Evolutionary conservation across 495 filamentous ascomycete genomes (phyloP).

Genomic region (Penicillium lagena): DNA sequence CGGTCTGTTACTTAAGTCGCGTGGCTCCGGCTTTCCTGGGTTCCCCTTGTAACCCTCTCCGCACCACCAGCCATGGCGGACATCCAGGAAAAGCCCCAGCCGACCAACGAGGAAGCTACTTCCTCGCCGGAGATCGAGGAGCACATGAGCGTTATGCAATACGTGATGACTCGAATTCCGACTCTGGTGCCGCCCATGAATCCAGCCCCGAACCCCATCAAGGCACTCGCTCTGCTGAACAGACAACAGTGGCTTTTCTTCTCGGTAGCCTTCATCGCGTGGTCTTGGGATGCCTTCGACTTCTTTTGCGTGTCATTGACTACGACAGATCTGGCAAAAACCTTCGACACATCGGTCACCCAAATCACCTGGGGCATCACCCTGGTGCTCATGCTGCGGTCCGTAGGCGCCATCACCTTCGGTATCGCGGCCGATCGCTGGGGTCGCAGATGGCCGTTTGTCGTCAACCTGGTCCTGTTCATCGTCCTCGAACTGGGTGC

Average conservation of each 20-base stretch:
- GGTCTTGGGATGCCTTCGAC: constrained; percentile 86
- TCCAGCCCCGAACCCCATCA: constrained; percentile 74
- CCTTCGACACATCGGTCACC: constrained; percentile 59
- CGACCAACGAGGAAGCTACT: not conserved
- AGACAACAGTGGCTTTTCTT: constrained; percentile 83
- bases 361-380: constrained; percentile 93
- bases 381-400: constrained; percentile 78
- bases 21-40: too few species aligned
- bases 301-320: constrained; percentile 88
- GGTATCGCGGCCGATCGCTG: constrained; percentile 78
- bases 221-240: constrained; percentile 60
- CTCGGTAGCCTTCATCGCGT: constrained; percentile 60
- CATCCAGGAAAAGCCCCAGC: not conserved
- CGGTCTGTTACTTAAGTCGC: too few species aligned
- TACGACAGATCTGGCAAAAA: constrained; percentile 56
- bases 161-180: constrained; percentile 64
- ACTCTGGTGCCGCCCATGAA: constrained; percentile 72
- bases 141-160: constrained; percentile 51
- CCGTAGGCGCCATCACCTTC: constrained; percentile 84
- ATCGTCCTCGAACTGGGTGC: constrained; percentile 74
- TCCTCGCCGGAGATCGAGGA: constrained; percentile 24
- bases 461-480: constrained; percentile 78
- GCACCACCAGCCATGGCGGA: constrained; percentile 1
- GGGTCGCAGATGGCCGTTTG: constrained; percentile 83
- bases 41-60: too few species aligned